Evolutionary conservation across 2,329 filamentous ascomycete genomes (phyloP).

Genomic region (Nannizzia gypsea): DNA sequence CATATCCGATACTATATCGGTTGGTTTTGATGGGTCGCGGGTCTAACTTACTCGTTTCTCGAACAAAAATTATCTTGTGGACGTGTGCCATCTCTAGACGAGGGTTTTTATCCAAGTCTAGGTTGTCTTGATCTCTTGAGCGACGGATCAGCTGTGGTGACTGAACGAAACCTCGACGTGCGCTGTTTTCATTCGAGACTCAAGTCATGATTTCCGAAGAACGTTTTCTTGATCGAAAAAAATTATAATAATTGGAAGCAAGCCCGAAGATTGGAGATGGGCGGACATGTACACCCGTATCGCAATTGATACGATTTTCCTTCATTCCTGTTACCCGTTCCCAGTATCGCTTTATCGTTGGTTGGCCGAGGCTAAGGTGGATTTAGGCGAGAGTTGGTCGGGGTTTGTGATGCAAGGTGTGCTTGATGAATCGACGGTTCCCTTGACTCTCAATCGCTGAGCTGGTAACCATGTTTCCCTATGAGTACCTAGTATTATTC

Average conservation of each 20-base stretch:
- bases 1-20: background rate
- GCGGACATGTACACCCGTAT: background rate
- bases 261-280: background rate
- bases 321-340: background rate
- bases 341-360: background rate
- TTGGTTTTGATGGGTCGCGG: background rate
- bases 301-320: background rate
- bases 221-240: background rate
- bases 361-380: background rate
- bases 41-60: background rate
- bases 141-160: background rate
- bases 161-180: background rate
- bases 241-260: background rate
- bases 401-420: background rate
- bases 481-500: background rate
- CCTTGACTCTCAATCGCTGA: background rate
- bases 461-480: background rate
- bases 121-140: background rate
- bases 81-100: background rate
- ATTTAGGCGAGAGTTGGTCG: background rate
- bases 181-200: background rate
- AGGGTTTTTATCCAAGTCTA: background rate
- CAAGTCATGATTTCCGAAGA: background rate
- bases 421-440: background rate
- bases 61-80: background rate